These are phyloP conservation scores for Paramecium bursaria DNA, from an alignment of 73 alveolate species.

Conservation along the genomic window DNA sequence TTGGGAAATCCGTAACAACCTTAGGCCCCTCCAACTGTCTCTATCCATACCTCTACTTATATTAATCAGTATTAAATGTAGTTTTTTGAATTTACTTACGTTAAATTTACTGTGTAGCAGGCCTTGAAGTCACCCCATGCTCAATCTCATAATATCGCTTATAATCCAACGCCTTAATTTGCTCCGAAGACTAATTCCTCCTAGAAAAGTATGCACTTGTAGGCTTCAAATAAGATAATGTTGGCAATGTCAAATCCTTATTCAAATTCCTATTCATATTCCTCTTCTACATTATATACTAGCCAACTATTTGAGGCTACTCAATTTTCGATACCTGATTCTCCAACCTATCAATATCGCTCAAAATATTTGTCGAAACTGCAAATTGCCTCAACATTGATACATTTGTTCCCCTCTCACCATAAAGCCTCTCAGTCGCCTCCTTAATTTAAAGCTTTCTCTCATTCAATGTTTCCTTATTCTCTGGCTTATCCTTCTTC, in stretches of 20 bases:
- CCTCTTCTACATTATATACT: conserved; percentile 36
- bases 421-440: conserved; percentile 48
- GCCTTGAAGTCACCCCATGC: conserved; percentile 43
- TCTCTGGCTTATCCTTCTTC: conserved; percentile 36
- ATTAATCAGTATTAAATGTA: conserved; percentile 44
- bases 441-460: conserved; percentile 49
- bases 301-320: conserved; percentile 19
- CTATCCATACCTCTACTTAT: conserved; percentile 7
- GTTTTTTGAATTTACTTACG: conserved; percentile 15
- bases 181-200: conserved; percentile 50
- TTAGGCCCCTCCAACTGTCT: conserved; percentile 8
- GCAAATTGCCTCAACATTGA: conserved; percentile 17
- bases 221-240: conserved; percentile 38
- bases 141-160: conserved; percentile 49
- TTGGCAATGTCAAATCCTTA: conserved; percentile 51
- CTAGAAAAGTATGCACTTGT: conserved; percentile 54
- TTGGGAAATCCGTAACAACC: conserved; percentile 32
- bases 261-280: conserved; percentile 29
- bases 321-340: conserved; percentile 12
- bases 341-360: conserved; percentile 44
- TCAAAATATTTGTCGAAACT: conserved; percentile 19
- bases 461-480: conserved; percentile 34
- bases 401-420: conserved; percentile 44
- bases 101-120: conserved; percentile 25
- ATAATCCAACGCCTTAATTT: conserved; percentile 52